Evolutionary conservation across 495 filamentous ascomycete genomes (phyloP), one percentile per base, ranked within the genome.

Genomic region (Pseudevernia furfuracea): DNA sequence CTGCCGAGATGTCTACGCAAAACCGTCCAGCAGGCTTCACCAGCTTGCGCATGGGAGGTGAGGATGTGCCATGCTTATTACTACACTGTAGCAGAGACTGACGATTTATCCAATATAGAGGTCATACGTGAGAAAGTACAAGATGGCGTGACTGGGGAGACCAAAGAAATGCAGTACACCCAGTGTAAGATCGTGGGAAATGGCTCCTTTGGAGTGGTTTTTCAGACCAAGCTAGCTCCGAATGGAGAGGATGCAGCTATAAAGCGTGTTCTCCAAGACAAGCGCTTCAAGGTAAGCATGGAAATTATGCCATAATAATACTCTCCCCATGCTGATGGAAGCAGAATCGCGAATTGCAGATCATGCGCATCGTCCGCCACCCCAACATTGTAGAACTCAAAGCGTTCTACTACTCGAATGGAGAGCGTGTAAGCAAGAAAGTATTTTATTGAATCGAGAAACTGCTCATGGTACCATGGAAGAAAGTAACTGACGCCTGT

Each of bases 111-210:
- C 5, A 21, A 64, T 66, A 60, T 75, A 98, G 94, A 98, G 81
- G 90, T 97, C 62, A 91, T 98, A 71, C 90, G 92, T 70, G 94
- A 98, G 79, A 97, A 96, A 80, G 94, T 98, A 67, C 94, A 98
- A 78, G 94, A 98, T 84, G 94, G 94, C 71, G 79, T 95, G 69
- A 97, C 94, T 1, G 94, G 94, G 59, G 95, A 98, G 73, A 92
- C 90, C 65, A 89, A 88, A 74, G 94, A 98, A 71, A 88, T 98
- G 78, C 90, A 94, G 73, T 98, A 98, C 72, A 97, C 94, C 52
- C 94, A 98, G 75, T 98, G 94, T 80, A 98, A 98, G 80, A 97
- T 98, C 67, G 94, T 98, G n/a, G 94, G 94, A 70, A 98, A 98
- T 77, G 94, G 94, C 61, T 97, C 94, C 19, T 98, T 98, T 74